Evolutionary conservation across 1,284 basidiomycete species (phyloP).

Genomic region (Pyrrhoderma lamaoense): DNA sequence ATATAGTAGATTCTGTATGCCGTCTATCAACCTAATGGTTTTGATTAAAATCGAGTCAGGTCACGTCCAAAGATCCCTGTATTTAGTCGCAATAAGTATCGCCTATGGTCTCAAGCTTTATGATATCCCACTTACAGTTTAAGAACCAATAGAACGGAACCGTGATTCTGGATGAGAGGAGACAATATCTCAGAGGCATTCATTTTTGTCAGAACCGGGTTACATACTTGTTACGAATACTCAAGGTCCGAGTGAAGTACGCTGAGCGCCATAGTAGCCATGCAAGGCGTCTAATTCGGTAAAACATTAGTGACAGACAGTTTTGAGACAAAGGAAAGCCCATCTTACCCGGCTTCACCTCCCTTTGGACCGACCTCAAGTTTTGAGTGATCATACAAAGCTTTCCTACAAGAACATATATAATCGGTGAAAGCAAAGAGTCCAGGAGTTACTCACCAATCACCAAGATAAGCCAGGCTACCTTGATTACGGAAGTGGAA

Average conservation of each 20-base stretch:
- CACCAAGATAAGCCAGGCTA: slow-evolving; percentile 75
- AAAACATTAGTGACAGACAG: background rate
- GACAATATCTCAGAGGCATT: background rate
- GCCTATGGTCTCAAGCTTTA: too few species aligned
- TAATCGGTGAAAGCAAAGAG: background rate
- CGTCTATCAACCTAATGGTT: too few species aligned
- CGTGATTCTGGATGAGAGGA: slow-evolving; percentile 42
- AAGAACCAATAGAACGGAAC: slow-evolving; percentile 69
- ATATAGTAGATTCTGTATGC: too few species aligned
- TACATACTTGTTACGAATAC: slow-evolving; percentile 67
- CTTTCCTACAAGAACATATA: slow-evolving; percentile 43
- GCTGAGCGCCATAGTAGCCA: slow-evolving; percentile 78
- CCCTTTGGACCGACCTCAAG: slow-evolving; percentile 48
- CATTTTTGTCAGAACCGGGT: slow-evolving; percentile 16
- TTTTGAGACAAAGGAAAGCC: slow-evolving; percentile 16
- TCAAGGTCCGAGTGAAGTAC: slow-evolving; percentile 75
- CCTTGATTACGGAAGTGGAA: slow-evolving; percentile 72
- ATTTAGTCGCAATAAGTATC: too few species aligned
- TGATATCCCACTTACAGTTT: slow-evolving; percentile 37
- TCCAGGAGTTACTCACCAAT: slow-evolving; percentile 44
- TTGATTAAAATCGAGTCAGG: slow-evolving; percentile 58
- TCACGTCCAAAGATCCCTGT: slow-evolving; percentile 76
- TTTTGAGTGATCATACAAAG: slow-evolving; percentile 62
- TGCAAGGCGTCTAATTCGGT: slow-evolving; percentile 40
- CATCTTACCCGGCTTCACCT: slow-evolving; percentile 52